A percentile compares a stretch with the other conserved stretches of the same genome.
Conservation (phyloP, 306 rosid species). For the Gynostemma pentaphyllum region DNA sequence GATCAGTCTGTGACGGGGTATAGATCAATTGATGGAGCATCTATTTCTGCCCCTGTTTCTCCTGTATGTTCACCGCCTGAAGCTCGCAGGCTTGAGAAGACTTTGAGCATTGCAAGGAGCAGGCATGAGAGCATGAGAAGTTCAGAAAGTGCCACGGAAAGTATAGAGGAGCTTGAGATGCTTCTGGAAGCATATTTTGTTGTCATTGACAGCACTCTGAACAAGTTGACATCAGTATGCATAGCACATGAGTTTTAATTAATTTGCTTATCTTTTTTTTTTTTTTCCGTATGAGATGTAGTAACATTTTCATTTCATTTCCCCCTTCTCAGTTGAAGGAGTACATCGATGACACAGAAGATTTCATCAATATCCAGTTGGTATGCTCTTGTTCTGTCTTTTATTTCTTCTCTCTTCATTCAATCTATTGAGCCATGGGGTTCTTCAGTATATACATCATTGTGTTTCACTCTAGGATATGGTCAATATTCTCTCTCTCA, state of each 20-base stretch:
- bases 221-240: slow-evolving; percentile 86
- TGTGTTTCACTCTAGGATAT: not conserved
- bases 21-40: slow-evolving; percentile 63
- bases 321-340: slow-evolving; percentile 69
- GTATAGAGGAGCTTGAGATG: slow-evolving; percentile 98
- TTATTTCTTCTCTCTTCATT: not conserved
- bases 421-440: not conserved
- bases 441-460: not conserved
- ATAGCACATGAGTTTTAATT: not conserved
- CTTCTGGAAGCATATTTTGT: slow-evolving; percentile 96
- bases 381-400: slow-evolving; percentile 21
- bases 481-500: not conserved
- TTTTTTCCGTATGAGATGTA: slow-evolving; percentile 1
- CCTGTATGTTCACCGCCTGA: slow-evolving; percentile 96
- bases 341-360: slow-evolving; percentile 96
- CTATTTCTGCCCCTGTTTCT: slow-evolving; percentile 93
- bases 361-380: slow-evolving; percentile 97
- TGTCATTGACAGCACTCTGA: slow-evolving; percentile 90
- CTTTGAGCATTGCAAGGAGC: slow-evolving; percentile 88
- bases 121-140: slow-evolving; percentile 89
- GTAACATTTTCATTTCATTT: slow-evolving; percentile 11
- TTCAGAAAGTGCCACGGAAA: slow-evolving; percentile 67
- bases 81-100: slow-evolving; percentile 70
- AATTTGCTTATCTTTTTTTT: slow-evolving; percentile 5
- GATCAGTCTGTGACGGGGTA: slow-evolving; percentile 73